phyloP scores from a whole-genome alignment of 768 basidiomycete species.

The Agrocybe chaxingu region DNA sequence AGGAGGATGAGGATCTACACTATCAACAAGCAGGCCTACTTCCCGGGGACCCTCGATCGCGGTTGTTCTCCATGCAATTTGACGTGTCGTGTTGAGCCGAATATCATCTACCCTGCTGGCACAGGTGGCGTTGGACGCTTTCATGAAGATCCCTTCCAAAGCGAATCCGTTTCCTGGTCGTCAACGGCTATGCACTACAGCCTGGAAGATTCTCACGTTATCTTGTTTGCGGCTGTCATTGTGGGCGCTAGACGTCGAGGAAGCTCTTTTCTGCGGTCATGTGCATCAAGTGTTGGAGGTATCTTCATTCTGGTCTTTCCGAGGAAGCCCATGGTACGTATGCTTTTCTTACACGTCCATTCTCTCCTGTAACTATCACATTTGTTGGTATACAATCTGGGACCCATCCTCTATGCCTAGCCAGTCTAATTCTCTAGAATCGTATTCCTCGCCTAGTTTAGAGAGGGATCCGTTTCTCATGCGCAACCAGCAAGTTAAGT shows the following conservation, averaged over 20 bases:
- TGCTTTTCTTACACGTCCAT: neutral
- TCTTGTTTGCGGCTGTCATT: too few species aligned
- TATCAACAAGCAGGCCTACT: constrained; percentile 9
- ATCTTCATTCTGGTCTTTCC: neutral
- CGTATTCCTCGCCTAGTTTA: constrained; percentile 43
- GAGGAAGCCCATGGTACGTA: neutral
- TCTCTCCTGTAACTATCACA: constrained; percentile 6
- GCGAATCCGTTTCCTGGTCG: too few species aligned
- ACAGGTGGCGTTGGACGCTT: too few species aligned
- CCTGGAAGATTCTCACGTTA: too few species aligned
- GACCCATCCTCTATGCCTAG: constrained; percentile 64
- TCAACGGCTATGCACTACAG: too few species aligned
- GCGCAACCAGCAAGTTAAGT: constrained; percentile 51
- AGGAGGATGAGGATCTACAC: constrained; percentile 26
- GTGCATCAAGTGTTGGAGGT: neutral
- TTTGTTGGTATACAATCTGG: constrained; percentile 32
- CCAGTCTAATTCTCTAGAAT: constrained; percentile 61
- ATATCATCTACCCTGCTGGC: too few species aligned
- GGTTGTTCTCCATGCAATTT: too few species aligned
- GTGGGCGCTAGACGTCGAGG: too few species aligned
- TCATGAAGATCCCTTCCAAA: too few species aligned
- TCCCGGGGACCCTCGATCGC: constrained; percentile 6
- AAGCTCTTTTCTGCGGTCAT: neutral
- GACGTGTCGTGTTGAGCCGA: too few species aligned
- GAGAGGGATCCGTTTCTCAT: constrained; percentile 47